Evolutionary conservation across 1,284 basidiomycete species (phyloP), one percentile per base, ranked within the genome.

Genomic region (Agaricales sp.): DNA sequence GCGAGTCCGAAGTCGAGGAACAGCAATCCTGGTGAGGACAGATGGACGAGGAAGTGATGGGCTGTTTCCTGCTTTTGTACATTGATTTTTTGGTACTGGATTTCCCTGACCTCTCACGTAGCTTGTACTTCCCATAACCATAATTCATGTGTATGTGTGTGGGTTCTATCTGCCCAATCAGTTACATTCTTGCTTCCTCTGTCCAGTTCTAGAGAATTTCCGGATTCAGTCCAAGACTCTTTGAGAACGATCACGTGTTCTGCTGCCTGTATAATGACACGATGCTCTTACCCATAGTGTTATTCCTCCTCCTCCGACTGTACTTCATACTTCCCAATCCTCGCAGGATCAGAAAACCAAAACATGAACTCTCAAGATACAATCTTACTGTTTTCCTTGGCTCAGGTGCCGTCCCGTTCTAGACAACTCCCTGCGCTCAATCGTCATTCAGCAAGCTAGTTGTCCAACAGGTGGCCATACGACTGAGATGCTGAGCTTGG

Each of bases 391-490:
- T 82, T 41, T 82, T 82, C 54, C 68, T 83, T 41, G 80, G 80
- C 51, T 83, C 80, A 61, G 80, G 80, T 75, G 58, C 55, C 64
- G 59, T 26, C 30, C 45, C 41, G n/a, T n/a, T n/a, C n/a, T 25
- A 46, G 30, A 18, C 46, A 53, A 52, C 47, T 50, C 44, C 22
- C 16, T 35, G 30, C 30, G 8, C 30, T n/a, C 8, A 35, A 35
- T 35, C 30, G n/a, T n/a, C n/a, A n/a, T n/a, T n/a, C n/a, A n/a
- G n/a, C n/a, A n/a, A n/a, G n/a, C n/a, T n/a, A n/a, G n/a, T n/a
- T n/a, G n/a, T n/a, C n/a, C n/a, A n/a, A 21, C 57, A 94, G 95
- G 96, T 23, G 96, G 96, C 0, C 96, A 99, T 66, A 97, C 94
- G 3, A 83, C 80, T 54, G 96, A 99, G 71, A 85, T 88, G 52